A percentile compares a stretch with the other conserved stretches of the same genome.
phyloP scores from a whole-genome alignment of 139 green algal species.

The Volvox africanus region DNA sequence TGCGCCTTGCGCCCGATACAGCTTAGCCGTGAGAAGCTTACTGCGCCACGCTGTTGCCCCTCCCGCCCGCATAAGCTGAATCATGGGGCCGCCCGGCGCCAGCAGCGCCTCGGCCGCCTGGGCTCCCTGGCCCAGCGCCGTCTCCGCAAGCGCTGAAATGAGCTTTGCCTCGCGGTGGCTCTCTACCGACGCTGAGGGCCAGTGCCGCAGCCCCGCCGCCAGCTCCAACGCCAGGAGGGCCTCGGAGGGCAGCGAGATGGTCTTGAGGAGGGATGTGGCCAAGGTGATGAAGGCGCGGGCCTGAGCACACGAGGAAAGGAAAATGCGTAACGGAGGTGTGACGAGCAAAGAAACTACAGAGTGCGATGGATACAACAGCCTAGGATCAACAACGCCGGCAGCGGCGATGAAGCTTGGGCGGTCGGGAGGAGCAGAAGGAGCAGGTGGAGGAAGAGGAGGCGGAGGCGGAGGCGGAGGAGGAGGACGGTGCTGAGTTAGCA shows the following conservation, averaged over 20 bases:
- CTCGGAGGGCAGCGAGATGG: conserved; percentile 22
- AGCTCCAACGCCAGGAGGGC: conserved; percentile 15
- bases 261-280: conserved; percentile 16
- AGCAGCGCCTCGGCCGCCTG: conserved; percentile 18
- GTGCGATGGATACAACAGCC: too few species aligned
- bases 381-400: too few species aligned
- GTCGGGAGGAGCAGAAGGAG: too few species aligned
- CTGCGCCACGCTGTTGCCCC: neutral
- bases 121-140: neutral
- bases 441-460: too few species aligned
- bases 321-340: neutral
- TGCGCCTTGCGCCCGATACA: neutral
- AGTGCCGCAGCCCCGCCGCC: conserved; percentile 28
- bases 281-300: conserved; percentile 38
- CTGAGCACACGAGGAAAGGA: neutral
- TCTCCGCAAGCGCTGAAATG: conserved; percentile 21
- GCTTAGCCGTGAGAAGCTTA: conserved; percentile 25
- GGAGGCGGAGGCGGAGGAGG: too few species aligned
- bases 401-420: too few species aligned
- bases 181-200: neutral
- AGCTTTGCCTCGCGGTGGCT: neutral
- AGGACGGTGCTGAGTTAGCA: too few species aligned
- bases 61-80: conserved; percentile 3
- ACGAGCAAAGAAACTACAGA: neutral
- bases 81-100: neutral